Conservation (phyloP, 306 rosid genomes). For the Crotalaria pallida region DNA sequence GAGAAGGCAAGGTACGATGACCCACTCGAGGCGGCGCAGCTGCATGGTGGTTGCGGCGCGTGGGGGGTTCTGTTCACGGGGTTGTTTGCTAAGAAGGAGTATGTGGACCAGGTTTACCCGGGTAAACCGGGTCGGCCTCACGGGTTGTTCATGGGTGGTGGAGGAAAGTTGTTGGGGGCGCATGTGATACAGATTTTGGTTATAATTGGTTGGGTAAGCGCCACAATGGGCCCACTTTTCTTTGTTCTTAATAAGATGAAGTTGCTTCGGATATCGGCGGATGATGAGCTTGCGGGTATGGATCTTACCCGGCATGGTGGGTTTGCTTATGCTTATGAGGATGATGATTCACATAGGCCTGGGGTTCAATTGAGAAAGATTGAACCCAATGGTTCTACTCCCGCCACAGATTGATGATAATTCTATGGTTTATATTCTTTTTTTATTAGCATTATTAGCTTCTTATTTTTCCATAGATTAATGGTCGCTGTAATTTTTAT, state of each 20-base stretch:
- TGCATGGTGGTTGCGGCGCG: constrained; percentile 96
- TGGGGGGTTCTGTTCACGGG: constrained; percentile 92
- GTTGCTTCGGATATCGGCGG: constrained; percentile 56
- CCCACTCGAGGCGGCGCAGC: constrained; percentile 84
- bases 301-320: constrained; percentile 97
- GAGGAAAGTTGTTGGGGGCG: constrained; percentile 58
- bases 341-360: constrained; percentile 20
- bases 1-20: constrained; percentile 61
- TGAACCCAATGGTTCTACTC: constrained; percentile 34
- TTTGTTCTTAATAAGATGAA: constrained; percentile 50
- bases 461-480: background rate
- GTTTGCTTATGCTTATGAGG: constrained; percentile 67
- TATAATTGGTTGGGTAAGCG: constrained; percentile 75
- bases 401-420: constrained; percentile 17
- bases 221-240: constrained; percentile 87
- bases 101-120: constrained; percentile 60
- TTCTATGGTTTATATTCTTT: background rate
- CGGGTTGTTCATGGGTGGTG: constrained; percentile 86
- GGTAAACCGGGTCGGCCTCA: constrained; percentile 23
- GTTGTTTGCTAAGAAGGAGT: constrained; percentile 60
- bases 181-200: constrained; percentile 72
- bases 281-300: constrained; percentile 92
- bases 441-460: background rate
- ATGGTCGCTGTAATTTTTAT: background rate
- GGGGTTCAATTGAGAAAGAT: constrained; percentile 43